phyloP scores from a whole-genome alignment of 441 rosid species.

The Syzygium malaccense region DNA sequence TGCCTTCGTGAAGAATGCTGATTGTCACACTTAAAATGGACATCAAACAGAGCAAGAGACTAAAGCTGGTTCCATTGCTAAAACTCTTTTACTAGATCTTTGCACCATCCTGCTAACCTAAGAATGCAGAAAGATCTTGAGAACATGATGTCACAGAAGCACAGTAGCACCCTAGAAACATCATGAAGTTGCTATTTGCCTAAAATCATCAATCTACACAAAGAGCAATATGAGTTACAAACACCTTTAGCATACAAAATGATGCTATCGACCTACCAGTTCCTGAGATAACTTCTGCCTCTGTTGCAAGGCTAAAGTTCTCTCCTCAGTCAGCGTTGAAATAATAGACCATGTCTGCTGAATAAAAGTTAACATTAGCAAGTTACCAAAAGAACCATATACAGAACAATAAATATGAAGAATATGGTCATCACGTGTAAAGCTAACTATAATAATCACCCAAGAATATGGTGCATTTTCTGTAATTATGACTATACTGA shows the following conservation, averaged over 20 bases:
- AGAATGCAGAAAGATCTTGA: neutral
- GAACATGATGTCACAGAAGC: neutral
- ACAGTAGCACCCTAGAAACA: neutral
- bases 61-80: neutral
- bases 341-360: conserved; percentile 43
- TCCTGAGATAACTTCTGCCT: conserved; percentile 51
- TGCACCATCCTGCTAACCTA: neutral
- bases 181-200: neutral
- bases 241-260: neutral
- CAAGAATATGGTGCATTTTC: neutral
- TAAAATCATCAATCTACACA: neutral
- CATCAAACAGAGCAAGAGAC: neutral
- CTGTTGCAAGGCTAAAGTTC: conserved; percentile 45
- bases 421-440: neutral
- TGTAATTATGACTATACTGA: neutral
- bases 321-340: conserved; percentile 80
- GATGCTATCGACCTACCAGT: conserved; percentile 40
- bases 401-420: neutral
- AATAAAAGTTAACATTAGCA: neutral
- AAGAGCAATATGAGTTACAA: neutral
- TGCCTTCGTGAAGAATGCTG: neutral
- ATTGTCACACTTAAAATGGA: neutral
- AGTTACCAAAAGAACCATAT: neutral
- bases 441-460: neutral
- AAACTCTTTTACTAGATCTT: neutral